Conservation (phyloP, 2,329 filamentous ascomycete genomes). For the Botrytis galanthina region DNA sequence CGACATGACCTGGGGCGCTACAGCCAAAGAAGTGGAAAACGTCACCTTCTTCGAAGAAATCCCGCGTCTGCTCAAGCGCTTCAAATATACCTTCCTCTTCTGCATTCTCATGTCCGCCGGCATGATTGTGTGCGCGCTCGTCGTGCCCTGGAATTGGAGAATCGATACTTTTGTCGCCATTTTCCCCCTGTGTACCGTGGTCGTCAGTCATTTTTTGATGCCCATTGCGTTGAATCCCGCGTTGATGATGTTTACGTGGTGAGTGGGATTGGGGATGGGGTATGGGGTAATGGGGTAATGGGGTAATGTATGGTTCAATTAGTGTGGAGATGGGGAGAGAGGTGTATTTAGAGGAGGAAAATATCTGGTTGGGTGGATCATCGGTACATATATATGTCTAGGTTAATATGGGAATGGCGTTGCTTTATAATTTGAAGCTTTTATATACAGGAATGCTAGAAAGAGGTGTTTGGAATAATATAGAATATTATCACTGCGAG, state of each 20-base stretch:
- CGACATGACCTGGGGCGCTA: slow-evolving; percentile 84
- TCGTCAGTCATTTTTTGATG: slow-evolving; percentile 65
- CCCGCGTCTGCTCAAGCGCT: slow-evolving; percentile 72
- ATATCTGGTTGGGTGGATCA: no score
- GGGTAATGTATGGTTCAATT: not conserved
- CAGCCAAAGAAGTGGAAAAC: slow-evolving; percentile 77
- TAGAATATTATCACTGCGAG: not conserved
- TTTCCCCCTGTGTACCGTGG: slow-evolving; percentile 69
- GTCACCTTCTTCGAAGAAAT: slow-evolving; percentile 85
- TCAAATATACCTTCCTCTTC: slow-evolving; percentile 51
- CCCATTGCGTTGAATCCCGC: slow-evolving; percentile 74
- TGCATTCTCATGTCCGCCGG: slow-evolving; percentile 54
- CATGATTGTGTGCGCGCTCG: slow-evolving; percentile 58
- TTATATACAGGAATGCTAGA: not conserved
- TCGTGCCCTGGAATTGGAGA: slow-evolving; percentile 63
- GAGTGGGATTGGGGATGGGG: not conserved
- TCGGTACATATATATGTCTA: not conserved
- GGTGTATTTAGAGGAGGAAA: not conserved
- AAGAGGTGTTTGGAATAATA: not conserved
- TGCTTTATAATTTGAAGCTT: not conserved
- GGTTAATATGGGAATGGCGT: slow-evolving; percentile 12
- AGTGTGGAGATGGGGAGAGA: not conserved
- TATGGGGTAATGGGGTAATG: no score
- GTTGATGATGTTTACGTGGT: slow-evolving; percentile 78
- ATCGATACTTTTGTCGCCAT: slow-evolving; percentile 74